These are phyloP conservation scores for Cutaneotrichosporon mucoides DNA, from an alignment of 1,284 basidiomycete genomes.

Conservation along the genomic window DNA sequence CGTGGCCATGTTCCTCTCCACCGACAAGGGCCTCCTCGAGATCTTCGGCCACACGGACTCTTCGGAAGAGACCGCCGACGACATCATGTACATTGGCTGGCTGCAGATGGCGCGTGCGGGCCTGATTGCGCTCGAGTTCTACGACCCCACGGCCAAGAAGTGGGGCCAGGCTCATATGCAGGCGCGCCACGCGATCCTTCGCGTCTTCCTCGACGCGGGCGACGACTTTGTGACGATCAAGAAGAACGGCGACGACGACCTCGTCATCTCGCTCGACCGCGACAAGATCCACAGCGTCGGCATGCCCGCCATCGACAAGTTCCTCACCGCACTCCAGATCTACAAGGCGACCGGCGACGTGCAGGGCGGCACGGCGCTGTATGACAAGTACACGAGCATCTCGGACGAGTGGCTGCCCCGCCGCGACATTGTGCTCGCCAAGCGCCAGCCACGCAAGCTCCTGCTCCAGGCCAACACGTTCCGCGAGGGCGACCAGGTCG, in stretches of 20 bases:
- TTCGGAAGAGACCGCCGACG: constrained; percentile 29
- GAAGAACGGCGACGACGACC: constrained; percentile 13
- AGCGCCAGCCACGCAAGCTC: constrained; percentile 20
- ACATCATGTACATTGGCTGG: constrained; percentile 74
- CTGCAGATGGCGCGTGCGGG: constrained; percentile 78
- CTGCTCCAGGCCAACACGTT: constrained; percentile 22
- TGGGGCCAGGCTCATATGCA: constrained; percentile 88
- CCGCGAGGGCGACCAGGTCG: constrained; percentile 12
- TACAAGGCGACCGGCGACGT: constrained; percentile 20
- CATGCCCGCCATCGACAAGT: constrained; percentile 14
- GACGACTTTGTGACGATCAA: constrained; percentile 12
- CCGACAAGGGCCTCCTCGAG: constrained; percentile 14
- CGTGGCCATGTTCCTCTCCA: constrained; percentile 18
- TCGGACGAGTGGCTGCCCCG: constrained; percentile 14
- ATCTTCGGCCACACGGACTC: constrained; percentile 20
- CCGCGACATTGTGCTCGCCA: constrained; percentile 16
- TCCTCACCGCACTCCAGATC: constrained; percentile 19
- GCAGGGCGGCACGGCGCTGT: constrained; percentile 13
- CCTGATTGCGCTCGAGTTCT: constrained; percentile 71
- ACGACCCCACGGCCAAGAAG: constrained; percentile 70
- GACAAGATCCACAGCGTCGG: constrained; percentile 13
- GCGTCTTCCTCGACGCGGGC: constrained; percentile 16
- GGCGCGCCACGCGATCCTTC: constrained; percentile 19
- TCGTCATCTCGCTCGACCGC: constrained; percentile 13
- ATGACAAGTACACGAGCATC: constrained; percentile 10